Base-by-base conservation (phyloP, 1,284 basidiomycete genomes). In the Volvariella volvacea region DNA sequence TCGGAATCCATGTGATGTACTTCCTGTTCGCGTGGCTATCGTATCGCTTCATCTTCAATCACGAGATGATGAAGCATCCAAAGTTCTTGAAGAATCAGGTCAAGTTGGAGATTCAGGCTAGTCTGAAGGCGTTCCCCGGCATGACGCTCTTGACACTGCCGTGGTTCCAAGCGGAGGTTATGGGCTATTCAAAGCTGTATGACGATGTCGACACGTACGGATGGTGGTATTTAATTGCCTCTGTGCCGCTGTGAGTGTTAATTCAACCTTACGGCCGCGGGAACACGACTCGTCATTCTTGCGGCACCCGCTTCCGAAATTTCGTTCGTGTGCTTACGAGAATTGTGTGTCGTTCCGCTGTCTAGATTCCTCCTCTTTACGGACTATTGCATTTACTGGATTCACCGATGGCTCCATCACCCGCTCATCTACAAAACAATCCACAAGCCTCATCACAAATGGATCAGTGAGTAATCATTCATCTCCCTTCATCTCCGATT, bases 381-480 rank as follows among this genome's bases (percentile, higher is more conserved):
- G 28, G 94, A 98, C 65, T 88, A 88, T 50, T 70, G 76, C 52
- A 91, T 98, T 55, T 98, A 97, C 65, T 95, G 92, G 90, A 74
- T 94, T 19, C 95, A 99, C 62, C 81, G 95, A n/a, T 71, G 79
- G 65, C 75, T 96, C 48, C 95, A 99, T 62, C 75, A 89, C 52
- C 95, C 94, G 0, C 49, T 74, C 19, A 60, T 96, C 47, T 99
- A 99, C 76, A 98, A 95, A 65, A 71, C 77, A 54, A 57, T 97
- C 42, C 94, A 96, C 67, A 97, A 96, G 66, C 92, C 94, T 0
- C 95, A 99, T 65, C 95, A 99, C 76, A 96, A 92, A 67, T 99
- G 96, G 96, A 75, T 98, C 54, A 81, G 91, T 92, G 62, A 51
- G 88, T 77, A 20, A 8, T n/a, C 34, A 15, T 20, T 4, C 10